A percentile compares a stretch with the other conserved stretches of the same genome.
Evolutionary conservation across 202 grass and related monocot species (phyloP).

Genomic region (Saccharum hybrid): DNA sequence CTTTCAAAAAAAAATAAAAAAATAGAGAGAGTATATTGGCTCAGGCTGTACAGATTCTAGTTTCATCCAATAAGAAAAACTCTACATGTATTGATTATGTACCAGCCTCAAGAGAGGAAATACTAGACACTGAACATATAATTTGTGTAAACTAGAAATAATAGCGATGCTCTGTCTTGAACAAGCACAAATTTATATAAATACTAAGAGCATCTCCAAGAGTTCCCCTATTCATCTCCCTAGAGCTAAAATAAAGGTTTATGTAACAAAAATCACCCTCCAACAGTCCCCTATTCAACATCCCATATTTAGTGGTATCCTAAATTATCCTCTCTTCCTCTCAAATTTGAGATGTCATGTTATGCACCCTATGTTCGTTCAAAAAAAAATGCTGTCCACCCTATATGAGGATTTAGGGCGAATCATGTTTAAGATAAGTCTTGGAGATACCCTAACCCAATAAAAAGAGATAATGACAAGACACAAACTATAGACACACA

Average conservation of each 20-base stretch:
- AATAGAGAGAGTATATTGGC: background rate
- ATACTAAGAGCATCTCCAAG: background rate
- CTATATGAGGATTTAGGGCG: no score
- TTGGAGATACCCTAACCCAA: background rate
- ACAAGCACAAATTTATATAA: background rate
- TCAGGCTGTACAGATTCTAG: background rate
- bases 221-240: no score
- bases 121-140: conserved; percentile 8
- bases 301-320: no score
- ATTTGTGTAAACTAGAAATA: background rate
- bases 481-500: background rate
- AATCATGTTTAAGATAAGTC: no score
- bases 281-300: no score
- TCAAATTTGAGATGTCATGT: no score
- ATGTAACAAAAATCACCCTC: no score
- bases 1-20: no score
- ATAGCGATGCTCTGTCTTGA: background rate
- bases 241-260: no score
- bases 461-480: background rate
- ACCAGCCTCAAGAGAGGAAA: background rate
- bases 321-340: no score
- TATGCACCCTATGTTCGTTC: no score
- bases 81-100: background rate
- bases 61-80: background rate
- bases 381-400: no score